Evolutionary conservation across 331 rosid species (phyloP).

Genomic region (Quercus tomentella): DNA sequence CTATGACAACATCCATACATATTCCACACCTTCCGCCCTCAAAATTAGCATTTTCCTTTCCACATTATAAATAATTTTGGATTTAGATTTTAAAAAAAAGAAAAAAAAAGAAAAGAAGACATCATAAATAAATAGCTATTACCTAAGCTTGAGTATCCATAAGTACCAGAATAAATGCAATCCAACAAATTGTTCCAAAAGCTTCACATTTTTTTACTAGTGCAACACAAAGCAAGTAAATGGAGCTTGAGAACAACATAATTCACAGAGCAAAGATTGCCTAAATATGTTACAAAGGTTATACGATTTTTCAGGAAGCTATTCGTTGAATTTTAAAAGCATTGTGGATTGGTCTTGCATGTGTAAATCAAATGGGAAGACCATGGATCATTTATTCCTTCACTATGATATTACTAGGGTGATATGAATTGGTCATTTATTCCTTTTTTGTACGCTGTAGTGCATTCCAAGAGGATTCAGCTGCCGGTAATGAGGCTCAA

Average conservation of each 20-base stretch:
- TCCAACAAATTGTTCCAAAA: not conserved
- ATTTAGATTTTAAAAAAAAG: not conserved
- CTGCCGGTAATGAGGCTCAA: too few relatives aligned
- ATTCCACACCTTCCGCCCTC: conserved; percentile 90
- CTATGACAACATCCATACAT: conserved; percentile 86
- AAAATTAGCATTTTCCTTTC: conserved; percentile 53
- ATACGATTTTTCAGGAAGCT: too few relatives aligned
- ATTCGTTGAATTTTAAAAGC: too few relatives aligned
- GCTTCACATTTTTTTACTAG: not conserved
- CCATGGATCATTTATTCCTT: too few relatives aligned
- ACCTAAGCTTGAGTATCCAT: not conserved
- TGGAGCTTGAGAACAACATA: not conserved
- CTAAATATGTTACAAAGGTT: too few relatives aligned
- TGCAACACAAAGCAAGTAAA: not conserved
- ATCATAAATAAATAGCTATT: not conserved
- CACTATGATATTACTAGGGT: too few relatives aligned
- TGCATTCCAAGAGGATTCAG: too few relatives aligned
- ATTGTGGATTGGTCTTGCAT: too few relatives aligned
- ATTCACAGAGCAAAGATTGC: not conserved
- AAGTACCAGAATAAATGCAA: not conserved
- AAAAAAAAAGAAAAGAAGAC: too few relatives aligned
- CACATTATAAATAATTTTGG: conserved; percentile 16
- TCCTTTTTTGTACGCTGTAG: too few relatives aligned
- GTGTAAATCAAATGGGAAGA: too few relatives aligned
- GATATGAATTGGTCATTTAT: too few relatives aligned